Evolutionary conservation across 2,329 filamentous ascomycete species (phyloP), one percentile per base, ranked within the genome.

Genomic region (Trichoderma breve): DNA sequence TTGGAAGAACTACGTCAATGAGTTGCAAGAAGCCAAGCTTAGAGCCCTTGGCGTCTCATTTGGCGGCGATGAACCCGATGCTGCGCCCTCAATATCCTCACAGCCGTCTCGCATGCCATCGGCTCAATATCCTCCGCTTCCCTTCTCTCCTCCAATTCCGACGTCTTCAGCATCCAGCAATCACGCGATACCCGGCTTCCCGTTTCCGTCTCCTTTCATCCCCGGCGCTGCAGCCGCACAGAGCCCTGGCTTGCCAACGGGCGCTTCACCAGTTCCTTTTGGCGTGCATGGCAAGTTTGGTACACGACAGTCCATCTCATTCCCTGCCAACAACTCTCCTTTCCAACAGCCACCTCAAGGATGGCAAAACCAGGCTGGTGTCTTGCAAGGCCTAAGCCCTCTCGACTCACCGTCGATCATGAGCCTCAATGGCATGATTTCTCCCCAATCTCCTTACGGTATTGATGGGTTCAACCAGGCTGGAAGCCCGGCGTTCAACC

Each of bases 21-120:
- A 92, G 75, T 84, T 98, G 43, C 90, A 93, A 76, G 96, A 99
- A 83, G 94, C 95, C 73, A 99, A 98, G 83, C 86, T 99, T 67
- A 91, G 94, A 73, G 95, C 95, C 65, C 86, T 99, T 70, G 96
- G 96, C 74, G 96, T 98, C 14, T 94, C 90, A 21, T 87, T 93
- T 73, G 93, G 90, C 43, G 90, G 92, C 63, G 91, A 94, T 6
- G 93, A 96, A 66, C 89, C 90, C 12, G 83, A 84, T 32, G 83
- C 88, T 73, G 84, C 87, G 4, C 83, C 86, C 55, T 89, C 90
- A 4, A 86, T 91, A 75, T 95, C 94, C 15, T 91, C 91, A 11
- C 88, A 84, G n/a, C 84, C 91, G 75, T 91, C 90, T 77, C 86
- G 91, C 72, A 91, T 92, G 77, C 85, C 90, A 26, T 94, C 93